Evolutionary conservation across 305 asterid genomes (phyloP), one percentile per base, ranked within the genome.

Genomic region (Solanum chacoense): DNA sequence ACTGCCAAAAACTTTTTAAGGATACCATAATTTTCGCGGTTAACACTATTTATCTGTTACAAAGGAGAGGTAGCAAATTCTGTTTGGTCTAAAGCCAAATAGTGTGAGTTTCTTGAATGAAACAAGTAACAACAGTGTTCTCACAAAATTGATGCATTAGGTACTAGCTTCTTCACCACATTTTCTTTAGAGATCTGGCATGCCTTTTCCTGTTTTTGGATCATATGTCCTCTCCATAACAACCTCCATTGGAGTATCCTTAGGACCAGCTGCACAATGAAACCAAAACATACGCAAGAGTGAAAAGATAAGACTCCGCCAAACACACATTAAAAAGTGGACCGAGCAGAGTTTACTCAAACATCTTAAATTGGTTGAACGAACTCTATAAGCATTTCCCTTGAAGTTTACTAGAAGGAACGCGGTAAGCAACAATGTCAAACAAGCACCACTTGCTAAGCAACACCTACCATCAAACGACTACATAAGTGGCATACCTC

Each of bases 161-260:
- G 29, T 18, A 50, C 29, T 10, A 80, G 28, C 85, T 38, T 81
- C 38, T 81, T 36, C 31, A 31, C 42, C 42, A 45, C 86, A 83
- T 50, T 31, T 77, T 81, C 89, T 86, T 93, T 74, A 97, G 80
- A 96, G 96, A 89, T 94, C 95, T 8, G 99, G 99, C 98, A 97
- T 93, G 85, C 99, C 98, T 93, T 65, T 88, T 18, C 99, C 99
- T 65, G 96, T 93, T 93, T 94, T 92, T 67, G 97, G 92, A 88
- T 96, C 98, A 72, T 95, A 97, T 7, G 98, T 96, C 92, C 93
- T 96, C 91, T 94, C 98, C 88, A 91, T 73, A 83, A 93, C 98
- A 80, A 92, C 79, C 37, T 95, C 98, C 95, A 94, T 89, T 20
- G 97, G 97, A 85, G 98, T 96, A 87, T 95, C 98, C 92, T 95